Percentiles rank a stretch among this genome's conserved stretches.
Conservation (phyloP, 805 yeast genomes). For the Saccharomycopsis schoenii region DNA sequence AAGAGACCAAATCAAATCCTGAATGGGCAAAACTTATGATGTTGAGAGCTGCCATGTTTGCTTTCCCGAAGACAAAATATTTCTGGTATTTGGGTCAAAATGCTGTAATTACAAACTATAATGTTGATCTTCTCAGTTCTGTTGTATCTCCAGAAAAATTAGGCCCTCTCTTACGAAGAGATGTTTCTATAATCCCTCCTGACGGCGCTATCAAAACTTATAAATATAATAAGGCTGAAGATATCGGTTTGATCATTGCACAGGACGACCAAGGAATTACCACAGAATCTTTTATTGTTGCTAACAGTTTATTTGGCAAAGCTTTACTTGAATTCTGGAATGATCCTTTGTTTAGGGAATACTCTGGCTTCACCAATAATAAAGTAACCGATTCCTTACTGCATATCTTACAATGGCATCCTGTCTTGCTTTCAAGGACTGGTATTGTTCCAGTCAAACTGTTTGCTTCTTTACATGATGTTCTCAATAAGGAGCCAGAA, state of each 20-base stretch:
- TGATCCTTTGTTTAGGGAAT: constrained; percentile 61
- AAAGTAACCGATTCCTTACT: constrained; percentile 59
- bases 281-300: constrained; percentile 61
- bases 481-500: constrained; percentile 27
- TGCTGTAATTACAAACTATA: constrained; percentile 64
- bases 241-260: constrained; percentile 53
- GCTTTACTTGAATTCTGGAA: constrained; percentile 72
- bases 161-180: constrained; percentile 53
- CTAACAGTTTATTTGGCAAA: constrained; percentile 54
- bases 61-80: constrained; percentile 85
- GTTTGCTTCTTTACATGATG: constrained; percentile 38
- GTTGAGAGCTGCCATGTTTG: constrained; percentile 82
- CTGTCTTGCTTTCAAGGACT: constrained; percentile 60
- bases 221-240: constrained; percentile 43
- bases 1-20: constrained; percentile 35
- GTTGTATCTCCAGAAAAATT: constrained; percentile 52
- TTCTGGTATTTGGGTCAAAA: constrained; percentile 82
- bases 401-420: constrained; percentile 96
- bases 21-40: constrained; percentile 57
- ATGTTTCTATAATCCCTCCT: constrained; percentile 65
- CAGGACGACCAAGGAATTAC: constrained; percentile 59
- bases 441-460: constrained; percentile 60
- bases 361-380: constrained; percentile 43
- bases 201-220: constrained; percentile 61
- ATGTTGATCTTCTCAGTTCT: constrained; percentile 48